These are phyloP conservation scores for Arabidopsis lyrata DNA, from an alignment of 441 rosid species.

Conservation along the genomic window DNA sequence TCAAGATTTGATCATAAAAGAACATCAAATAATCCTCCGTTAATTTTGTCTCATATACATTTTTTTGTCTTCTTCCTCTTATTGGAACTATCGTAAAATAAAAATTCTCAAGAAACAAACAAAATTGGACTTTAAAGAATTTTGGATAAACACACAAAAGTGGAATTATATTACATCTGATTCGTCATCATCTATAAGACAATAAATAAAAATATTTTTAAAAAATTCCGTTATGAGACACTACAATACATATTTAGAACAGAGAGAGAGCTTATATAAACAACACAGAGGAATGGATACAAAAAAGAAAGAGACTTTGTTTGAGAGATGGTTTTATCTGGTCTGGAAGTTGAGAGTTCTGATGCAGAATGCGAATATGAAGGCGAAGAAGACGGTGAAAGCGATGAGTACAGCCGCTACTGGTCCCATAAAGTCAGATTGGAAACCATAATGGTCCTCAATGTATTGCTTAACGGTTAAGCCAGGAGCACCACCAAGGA, in stretches of 20 bases:
- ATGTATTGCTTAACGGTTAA: constrained; percentile 56
- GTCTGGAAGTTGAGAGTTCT: constrained; percentile 76
- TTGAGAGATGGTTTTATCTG: constrained; percentile 45
- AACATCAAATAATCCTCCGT: neutral
- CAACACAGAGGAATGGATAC: neutral
- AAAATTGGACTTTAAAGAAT: too few relatives aligned
- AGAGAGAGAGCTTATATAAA: neutral
- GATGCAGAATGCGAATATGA: constrained; percentile 71
- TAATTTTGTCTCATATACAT: neutral
- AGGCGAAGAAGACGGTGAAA: constrained; percentile 71
- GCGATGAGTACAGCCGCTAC: constrained; percentile 73
- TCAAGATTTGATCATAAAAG: neutral
- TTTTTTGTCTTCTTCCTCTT: neutral
- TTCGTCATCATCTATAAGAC: constrained; percentile 27
- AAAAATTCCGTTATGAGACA: neutral
- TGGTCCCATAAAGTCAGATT: constrained; percentile 69
- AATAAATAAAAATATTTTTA: neutral
- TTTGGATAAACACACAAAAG: neutral
- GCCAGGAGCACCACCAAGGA: constrained; percentile 48
- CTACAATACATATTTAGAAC: constrained; percentile 10
- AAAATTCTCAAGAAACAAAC: neutral
- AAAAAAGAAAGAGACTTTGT: constrained; percentile 16
- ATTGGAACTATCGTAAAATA: too few relatives aligned
- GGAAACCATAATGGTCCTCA: constrained; percentile 57
- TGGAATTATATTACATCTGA: constrained; percentile 24